Percentiles rank a stretch among this genome's conserved stretches.
Conservation (phyloP, 139 green algal genomes). For the Tetraselmis striata region DNA sequence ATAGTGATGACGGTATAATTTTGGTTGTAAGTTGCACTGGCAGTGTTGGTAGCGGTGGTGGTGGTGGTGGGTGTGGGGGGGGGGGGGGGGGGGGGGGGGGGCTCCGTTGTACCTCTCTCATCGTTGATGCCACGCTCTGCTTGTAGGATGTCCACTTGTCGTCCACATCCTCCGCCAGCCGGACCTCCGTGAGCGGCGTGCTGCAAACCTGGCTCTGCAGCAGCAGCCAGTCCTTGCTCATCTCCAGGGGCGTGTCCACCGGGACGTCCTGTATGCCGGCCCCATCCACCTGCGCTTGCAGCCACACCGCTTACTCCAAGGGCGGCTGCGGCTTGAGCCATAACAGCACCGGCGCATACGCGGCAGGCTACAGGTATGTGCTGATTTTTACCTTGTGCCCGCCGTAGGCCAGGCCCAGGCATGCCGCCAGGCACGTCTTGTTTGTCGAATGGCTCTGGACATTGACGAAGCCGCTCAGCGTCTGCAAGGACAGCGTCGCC, state of each 20-base stretch:
- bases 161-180: background rate
- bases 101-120: background rate
- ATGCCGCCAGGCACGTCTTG: background rate
- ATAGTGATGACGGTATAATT: no score
- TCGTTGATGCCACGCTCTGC: background rate
- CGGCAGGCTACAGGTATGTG: no score
- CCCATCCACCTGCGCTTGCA: background rate
- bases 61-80: no score
- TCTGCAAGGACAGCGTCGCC: background rate
- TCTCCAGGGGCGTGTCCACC: background rate
- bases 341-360: no score
- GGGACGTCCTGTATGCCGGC: background rate
- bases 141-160: background rate
- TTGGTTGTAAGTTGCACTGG: no score
- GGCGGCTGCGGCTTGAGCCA: no score
- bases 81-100: no score
- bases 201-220: background rate
- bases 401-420: background rate
- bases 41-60: no score
- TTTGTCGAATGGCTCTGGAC: background rate
- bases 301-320: no score
- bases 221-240: background rate
- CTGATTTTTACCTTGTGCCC: no score
- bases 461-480: background rate
- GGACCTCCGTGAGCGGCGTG: background rate